Base-by-base conservation (phyloP, 352 stramenopile genomes). In the Phytophthora sansomeana region DNA sequence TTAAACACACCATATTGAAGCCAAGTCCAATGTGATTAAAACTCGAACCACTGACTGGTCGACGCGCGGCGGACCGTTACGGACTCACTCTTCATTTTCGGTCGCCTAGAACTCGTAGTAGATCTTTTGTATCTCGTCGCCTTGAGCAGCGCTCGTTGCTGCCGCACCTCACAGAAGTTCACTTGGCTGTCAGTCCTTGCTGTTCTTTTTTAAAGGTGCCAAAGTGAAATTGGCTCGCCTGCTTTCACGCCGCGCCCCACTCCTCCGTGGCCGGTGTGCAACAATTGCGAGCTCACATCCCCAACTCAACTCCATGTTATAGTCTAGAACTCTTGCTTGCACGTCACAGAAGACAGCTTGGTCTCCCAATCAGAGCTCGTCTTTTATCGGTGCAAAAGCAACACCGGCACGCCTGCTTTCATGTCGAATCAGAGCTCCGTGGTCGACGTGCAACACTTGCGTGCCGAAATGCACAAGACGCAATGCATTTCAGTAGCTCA, bases 111-210 rank as follows among this genome's bases (percentile, higher is more conserved):
- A 41, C 16, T 24, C 3, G 21, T 24, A 24, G 21, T 24, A 24
- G 21, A 24, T 3, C 21, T 21, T 8, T 36, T 30, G 2, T 16
- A 28, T 56, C 35, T 36, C 6, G 5, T 52, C 46, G n/a, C 46
- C 24, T 24, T 26, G 24, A 53, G 50, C 49, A 39, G 41, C 42
- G 14, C 17, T 43, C 11, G 26, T 49, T 11, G 46, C 35, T 42
- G 33, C 46, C 60, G 75, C 78, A 81, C 74, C 76, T 73, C 78
- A 87, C 78, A 87, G 78, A 87, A 78, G 76, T 78, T 75, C 73
- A 62, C 68, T 69, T 68, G 41, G 66, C 56, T 63, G 43, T 73
- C 44, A 58, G 30, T 71, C 77, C 55, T 42, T 73, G 60, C 50
- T 55, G 69, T 70, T 83, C 59, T 82, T 81, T 78, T 77, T 71